Base-by-base conservation (phyloP, 2,329 filamentous ascomycete species). In the Penicillium janthinellum region DNA sequence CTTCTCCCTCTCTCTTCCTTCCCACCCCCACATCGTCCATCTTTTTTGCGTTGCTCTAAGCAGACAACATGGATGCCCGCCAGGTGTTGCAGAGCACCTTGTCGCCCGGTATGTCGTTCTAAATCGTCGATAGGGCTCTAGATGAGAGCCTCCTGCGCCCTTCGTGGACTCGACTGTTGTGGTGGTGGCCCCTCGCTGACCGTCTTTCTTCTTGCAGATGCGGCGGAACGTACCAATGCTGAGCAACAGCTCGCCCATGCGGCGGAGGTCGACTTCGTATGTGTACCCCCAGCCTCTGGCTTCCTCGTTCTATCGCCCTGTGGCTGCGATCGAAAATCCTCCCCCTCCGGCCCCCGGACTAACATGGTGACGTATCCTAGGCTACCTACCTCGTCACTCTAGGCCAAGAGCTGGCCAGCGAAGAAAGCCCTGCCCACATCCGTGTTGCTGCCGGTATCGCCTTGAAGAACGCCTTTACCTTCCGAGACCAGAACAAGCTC, bases 31-130 rank as follows among this genome's bases (percentile, higher is more conserved):
- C 57, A 62, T 62, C 56, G 53, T 57, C 57, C 66, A 62, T 64
- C 60, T 59, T 59, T 56, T 59, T 56, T 59, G 60, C 64, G 59
- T 67, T 65, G 53, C 62, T 61, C 58, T 66, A 61, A 66, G 56
- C 68, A 70, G 64, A 59, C 71, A 92, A 86, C 83, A 93, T 96
- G 90, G 92, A 98, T 83, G 96, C 98, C 84, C 96, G 94, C 84
- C 90, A 92, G 83, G 94, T 99, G 83, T 90, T 99, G 84, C 88
- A 92, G 81, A 94, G 93, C 84, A 98, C 95, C 79, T 88, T 98
- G 82, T 96, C 93, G 76, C 86, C 93, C 76, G 94, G 95, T 98
- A 83, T 78, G 90, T 73, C 52, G 20, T 22, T 44, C 37, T 51
- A 37, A 1, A 15, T n/a, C 34, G 8, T 39, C 38, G 17, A 49